Evolutionary conservation across 495 filamentous ascomycete species (phyloP).

Genomic region (Tricharina praecox): DNA sequence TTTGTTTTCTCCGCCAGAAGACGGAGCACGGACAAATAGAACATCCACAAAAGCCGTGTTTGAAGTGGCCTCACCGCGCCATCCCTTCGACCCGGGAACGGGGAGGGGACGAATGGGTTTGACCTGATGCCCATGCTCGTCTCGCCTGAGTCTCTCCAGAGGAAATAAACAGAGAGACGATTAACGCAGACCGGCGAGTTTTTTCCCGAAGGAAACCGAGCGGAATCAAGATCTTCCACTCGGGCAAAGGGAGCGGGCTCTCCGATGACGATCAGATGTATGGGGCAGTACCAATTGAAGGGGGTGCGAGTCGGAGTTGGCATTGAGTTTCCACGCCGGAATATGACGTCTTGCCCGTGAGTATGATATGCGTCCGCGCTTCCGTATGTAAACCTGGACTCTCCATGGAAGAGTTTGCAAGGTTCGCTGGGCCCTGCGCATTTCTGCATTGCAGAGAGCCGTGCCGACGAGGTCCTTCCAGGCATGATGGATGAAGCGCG

Average conservation of each 20-base stretch:
- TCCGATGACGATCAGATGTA: too few species aligned
- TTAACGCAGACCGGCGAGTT: slow-evolving; percentile 19
- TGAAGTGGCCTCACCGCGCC: slow-evolving; percentile 8
- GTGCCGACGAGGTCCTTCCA: slow-evolving; percentile 26
- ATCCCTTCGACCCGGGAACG: slow-evolving; percentile 4
- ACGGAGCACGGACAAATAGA: slow-evolving; percentile 23
- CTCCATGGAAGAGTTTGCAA: slow-evolving; percentile 9
- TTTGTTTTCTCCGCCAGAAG: slow-evolving; percentile 22
- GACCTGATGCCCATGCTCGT: slow-evolving; percentile 13
- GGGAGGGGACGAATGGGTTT: slow-evolving; percentile 5
- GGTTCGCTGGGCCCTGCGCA: slow-evolving; percentile 24
- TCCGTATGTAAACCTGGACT: slow-evolving; percentile 22
- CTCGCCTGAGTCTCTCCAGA: slow-evolving; percentile 3
- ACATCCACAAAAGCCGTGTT: slow-evolving; percentile 26
- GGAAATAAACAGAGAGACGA: slow-evolving; percentile 14
- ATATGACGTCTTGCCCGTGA: slow-evolving; percentile 26
- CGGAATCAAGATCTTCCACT: slow-evolving; percentile 11
- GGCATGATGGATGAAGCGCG: slow-evolving; percentile 16
- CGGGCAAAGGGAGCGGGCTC: slow-evolving; percentile 25
- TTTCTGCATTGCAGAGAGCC: slow-evolving; percentile 18
- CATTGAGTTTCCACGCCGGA: slow-evolving; percentile 18
- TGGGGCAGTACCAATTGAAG: slow-evolving; percentile 16
- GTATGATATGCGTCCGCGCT: slow-evolving; percentile 18
- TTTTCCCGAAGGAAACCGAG: slow-evolving; percentile 14
- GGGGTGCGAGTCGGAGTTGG: slow-evolving; percentile 32